Evolutionary conservation across 441 rosid genomes (phyloP).

Genomic region (Eruca vesicaria): DNA sequence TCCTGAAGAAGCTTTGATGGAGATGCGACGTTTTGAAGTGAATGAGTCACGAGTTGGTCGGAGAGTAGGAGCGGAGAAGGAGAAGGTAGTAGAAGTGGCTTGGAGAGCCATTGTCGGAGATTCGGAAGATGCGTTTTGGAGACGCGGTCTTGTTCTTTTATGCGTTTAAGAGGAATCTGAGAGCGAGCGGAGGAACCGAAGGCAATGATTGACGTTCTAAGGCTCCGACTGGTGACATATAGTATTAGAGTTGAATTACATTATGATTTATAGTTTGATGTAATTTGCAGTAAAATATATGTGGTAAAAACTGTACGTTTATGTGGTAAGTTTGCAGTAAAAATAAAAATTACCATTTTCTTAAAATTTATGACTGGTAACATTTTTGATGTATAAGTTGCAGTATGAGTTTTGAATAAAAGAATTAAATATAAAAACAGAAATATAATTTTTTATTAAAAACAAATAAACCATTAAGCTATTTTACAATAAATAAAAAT

Average conservation of each 20-base stretch:
- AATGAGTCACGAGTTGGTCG: slow-evolving; percentile 14
- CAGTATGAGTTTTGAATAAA: not conserved
- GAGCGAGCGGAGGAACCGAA: slow-evolving; percentile 28
- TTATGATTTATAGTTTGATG: not conserved
- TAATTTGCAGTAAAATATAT: not conserved
- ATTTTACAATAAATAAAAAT: too few species aligned
- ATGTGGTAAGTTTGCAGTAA: not conserved
- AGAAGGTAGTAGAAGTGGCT: slow-evolving; percentile 20
- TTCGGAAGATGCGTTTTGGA: not conserved
- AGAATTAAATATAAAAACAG: too few species aligned
- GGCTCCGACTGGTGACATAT: too few species aligned
- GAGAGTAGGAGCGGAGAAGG: slow-evolving; percentile 20
- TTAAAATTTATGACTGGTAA: not conserved
- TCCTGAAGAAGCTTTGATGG: slow-evolving; percentile 30
- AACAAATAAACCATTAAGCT: too few species aligned
- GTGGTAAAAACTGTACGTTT: not conserved
- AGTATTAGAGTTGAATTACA: too few species aligned
- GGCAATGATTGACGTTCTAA: slow-evolving; percentile 3
- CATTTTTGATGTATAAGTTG: not conserved
- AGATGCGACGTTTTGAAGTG: slow-evolving; percentile 11
- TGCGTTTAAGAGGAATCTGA: not conserved
- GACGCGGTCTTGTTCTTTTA: not conserved
- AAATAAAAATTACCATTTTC: not conserved
- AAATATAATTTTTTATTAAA: too few species aligned
- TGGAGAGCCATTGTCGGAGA: slow-evolving; percentile 35